These are phyloP conservation scores for Quercus wislizeni DNA, from an alignment of 306 rosid genomes.

Conservation along the genomic window DNA sequence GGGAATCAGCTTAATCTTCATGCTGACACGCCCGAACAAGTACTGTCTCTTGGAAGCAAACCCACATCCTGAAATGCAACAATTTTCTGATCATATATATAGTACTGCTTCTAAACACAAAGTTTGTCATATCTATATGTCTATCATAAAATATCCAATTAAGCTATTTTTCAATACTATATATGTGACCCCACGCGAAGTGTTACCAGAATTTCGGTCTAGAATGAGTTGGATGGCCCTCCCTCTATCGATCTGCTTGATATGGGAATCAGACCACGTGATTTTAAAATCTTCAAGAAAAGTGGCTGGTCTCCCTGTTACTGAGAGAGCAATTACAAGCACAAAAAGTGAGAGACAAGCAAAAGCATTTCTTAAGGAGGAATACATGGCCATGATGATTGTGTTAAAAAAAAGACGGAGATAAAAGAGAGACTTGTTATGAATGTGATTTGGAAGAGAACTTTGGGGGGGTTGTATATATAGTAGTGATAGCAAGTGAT, in stretches of 20 bases:
- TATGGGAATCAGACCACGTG: slow-evolving; percentile 75
- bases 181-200: background rate
- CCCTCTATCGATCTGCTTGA: slow-evolving; percentile 78
- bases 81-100: background rate
- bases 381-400: slow-evolving; percentile 32
- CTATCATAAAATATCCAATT: background rate
- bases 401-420: background rate
- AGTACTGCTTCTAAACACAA: background rate
- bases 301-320: slow-evolving; percentile 66
- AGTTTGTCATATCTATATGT: background rate
- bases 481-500: slow-evolving; percentile 9
- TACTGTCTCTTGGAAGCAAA: slow-evolving; percentile 72
- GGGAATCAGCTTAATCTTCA: slow-evolving; percentile 88
- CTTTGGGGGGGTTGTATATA: slow-evolving; percentile 21
- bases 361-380: slow-evolving; percentile 13
- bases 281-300: slow-evolving; percentile 62
- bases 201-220: slow-evolving; percentile 83
- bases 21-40: slow-evolving; percentile 90
- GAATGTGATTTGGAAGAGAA: slow-evolving; percentile 21
- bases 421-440: background rate
- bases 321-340: slow-evolving; percentile 26
- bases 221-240: slow-evolving; percentile 73
- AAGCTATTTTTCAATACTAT: background rate
- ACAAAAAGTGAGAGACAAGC: slow-evolving; percentile 26
- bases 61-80: slow-evolving; percentile 64